These are phyloP conservation scores for Phytopythium boreale DNA, from an alignment of 352 stramenopile species.

Conservation along the genomic window DNA sequence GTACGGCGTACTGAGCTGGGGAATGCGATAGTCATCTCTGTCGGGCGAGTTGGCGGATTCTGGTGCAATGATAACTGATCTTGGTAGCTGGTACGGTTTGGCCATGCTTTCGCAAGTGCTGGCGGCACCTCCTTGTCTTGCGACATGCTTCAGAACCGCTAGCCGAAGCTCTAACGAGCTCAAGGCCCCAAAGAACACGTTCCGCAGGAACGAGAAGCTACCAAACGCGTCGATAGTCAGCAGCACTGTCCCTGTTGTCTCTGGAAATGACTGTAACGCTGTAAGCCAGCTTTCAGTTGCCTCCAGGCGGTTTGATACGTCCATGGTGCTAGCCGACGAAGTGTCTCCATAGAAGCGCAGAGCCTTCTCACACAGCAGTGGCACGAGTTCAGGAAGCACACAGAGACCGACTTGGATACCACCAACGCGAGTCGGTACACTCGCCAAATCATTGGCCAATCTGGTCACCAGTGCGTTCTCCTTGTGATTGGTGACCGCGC, in stretches of 20 bases:
- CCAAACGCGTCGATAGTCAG: slow-evolving; percentile 17
- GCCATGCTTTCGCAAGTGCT: no score
- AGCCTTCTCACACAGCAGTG: background rate
- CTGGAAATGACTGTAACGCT: slow-evolving; percentile 9
- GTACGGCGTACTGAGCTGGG: background rate
- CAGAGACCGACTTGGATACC: slow-evolving; percentile 8
- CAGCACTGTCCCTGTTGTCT: slow-evolving; percentile 20
- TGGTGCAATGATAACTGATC: background rate
- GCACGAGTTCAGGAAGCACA: slow-evolving; percentile 6
- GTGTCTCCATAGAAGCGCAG: background rate
- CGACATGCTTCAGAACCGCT: slow-evolving; percentile 12
- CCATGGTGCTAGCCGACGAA: background rate
- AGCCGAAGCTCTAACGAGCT: slow-evolving; percentile 12
- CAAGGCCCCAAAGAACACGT: slow-evolving; percentile 28
- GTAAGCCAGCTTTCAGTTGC: background rate
- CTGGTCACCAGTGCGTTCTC: background rate
- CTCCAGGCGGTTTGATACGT: background rate
- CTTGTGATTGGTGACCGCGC: no score
- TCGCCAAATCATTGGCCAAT: background rate
- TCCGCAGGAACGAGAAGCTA: slow-evolving; percentile 30
- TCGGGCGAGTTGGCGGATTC: background rate
- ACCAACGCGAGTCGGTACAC: slow-evolving; percentile 1
- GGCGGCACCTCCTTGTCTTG: background rate
- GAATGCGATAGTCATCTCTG: background rate
- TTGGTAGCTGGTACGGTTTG: background rate